Evolutionary conservation across 805 yeast genomes (phyloP).

Genomic region (Saccharomycopsis malanga): DNA sequence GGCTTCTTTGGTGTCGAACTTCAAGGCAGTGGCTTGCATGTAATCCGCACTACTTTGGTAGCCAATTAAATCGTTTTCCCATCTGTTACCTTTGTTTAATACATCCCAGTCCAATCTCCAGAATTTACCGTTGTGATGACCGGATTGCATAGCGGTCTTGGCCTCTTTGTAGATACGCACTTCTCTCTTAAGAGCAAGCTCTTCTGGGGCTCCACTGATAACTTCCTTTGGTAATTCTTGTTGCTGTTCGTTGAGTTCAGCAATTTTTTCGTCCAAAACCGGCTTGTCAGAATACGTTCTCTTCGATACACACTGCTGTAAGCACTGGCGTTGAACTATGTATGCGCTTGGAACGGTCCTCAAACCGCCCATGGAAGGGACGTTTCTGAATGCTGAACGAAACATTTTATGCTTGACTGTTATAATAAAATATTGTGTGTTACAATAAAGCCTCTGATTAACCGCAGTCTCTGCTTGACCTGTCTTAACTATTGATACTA

Average conservation of each 20-base stretch:
- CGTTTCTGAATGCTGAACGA: too few species aligned
- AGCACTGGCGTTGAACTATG: neutral
- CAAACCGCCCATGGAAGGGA: too few species aligned
- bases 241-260: constrained; percentile 23
- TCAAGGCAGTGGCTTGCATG: constrained; percentile 60
- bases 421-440: too few species aligned
- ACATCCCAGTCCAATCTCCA: constrained; percentile 88
- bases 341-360: too few species aligned
- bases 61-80: constrained; percentile 88
- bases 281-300: neutral
- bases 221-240: constrained; percentile 44
- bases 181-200: constrained; percentile 47
- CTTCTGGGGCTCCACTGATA: constrained; percentile 73
- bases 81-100: constrained; percentile 65
- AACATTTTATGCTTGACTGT: too few species aligned
- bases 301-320: neutral
- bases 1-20: constrained; percentile 66
- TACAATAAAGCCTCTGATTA: neutral
- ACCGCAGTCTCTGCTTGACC: neutral
- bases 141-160: constrained; percentile 74
- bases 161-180: constrained; percentile 74
- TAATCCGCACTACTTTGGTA: constrained; percentile 74
- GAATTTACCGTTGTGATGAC: constrained; percentile 37
- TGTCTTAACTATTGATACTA: neutral
- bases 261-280: neutral